These are phyloP conservation scores for Colletotrichum ledebouriae DNA, from an alignment of 2,329 filamentous ascomycete genomes.

Conservation along the genomic window DNA sequence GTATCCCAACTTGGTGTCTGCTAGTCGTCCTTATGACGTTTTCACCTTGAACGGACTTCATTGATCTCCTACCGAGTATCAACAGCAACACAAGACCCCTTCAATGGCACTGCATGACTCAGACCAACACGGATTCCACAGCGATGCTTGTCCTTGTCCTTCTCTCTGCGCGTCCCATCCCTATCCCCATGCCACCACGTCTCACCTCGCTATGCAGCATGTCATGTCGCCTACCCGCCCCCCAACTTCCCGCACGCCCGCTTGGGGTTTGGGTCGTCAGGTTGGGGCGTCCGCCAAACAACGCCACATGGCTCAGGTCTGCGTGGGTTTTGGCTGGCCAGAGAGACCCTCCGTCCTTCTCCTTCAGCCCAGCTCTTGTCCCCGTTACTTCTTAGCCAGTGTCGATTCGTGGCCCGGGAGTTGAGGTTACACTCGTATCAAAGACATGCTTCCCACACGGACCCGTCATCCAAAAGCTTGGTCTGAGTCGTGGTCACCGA, in stretches of 20 bases:
- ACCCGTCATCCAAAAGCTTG: constrained; percentile 19
- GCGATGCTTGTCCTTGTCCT: constrained; percentile 9
- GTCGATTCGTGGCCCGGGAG: constrained; percentile 12
- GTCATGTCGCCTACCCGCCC: constrained; percentile 33
- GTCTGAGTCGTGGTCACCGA: constrained; percentile 10
- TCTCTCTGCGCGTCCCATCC: background rate
- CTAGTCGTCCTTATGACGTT: too few relatives aligned
- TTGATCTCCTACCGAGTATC: background rate
- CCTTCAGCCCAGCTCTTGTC: constrained; percentile 1
- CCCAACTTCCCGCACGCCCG: constrained; percentile 38
- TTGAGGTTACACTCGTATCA: constrained; percentile 7
- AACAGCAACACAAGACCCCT: background rate
- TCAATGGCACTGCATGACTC: constrained; percentile 22
- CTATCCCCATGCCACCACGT: background rate
- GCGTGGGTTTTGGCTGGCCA: background rate
- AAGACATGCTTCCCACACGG: constrained; percentile 3
- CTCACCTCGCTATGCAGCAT: background rate
- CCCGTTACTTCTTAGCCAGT: constrained; percentile 6
- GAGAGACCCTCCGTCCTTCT: background rate
- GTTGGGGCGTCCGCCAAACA: constrained; percentile 30
- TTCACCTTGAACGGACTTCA: too few relatives aligned
- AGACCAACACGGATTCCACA: constrained; percentile 13
- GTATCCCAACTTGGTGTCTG: too few relatives aligned
- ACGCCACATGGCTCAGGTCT: constrained; percentile 28
- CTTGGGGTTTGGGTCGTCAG: constrained; percentile 28